Base-by-base conservation (phyloP, 2,329 filamentous ascomycete genomes). In the Penicillium corylophilum region DNA sequence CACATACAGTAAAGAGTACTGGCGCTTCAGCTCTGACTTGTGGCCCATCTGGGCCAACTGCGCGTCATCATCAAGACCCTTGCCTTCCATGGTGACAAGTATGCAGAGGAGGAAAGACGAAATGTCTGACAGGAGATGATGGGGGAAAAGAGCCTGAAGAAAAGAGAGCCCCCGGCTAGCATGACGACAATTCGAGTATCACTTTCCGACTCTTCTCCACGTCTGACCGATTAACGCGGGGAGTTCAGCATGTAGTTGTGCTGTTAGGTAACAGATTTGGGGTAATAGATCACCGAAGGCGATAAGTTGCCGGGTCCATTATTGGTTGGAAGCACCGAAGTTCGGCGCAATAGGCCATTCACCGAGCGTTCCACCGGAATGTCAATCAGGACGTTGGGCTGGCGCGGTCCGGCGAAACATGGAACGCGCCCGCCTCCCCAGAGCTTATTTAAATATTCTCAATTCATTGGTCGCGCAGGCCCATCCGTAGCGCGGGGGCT, bases 11-110 rank as follows among this genome's bases (percentile, higher is more conserved):
- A 79, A 74, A 3, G 77, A 81, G 67, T 83, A 84, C 56, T 83
- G 80, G 23, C 82, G 74, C 59, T 81, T 74, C 46, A 85, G 68
- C 61, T 84, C 82, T 44, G 79, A 77, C 68, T 78, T 79, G 64
- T 84, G 77, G 51, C 83, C 83, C 57, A 85, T 66, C 35, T 75
- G 72, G n/a, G 79, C 79, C 62, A 82, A 68, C 53, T 79, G 75
- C 44, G 71, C 75, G 55, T 78, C 75, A 66, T 81, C 79, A 31
- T 72, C 71, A 33, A 51, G 36, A 28, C 48, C 45, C 48, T 54
- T 53, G 51, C 54, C 55, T n/a, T 53, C 55, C 53, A 59, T 59
- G 20, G 20, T 51, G 53, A 31, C 50, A 33, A 16, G 46, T 35
- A 31, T 44, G 29, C 39, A 12, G 8, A 22, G 28, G 51, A 42